Percentiles rank a stretch among this genome's conserved stretches.
phyloP scores from a whole-genome alignment of 305 asterid genomes.

The Lippia alba region DNA sequence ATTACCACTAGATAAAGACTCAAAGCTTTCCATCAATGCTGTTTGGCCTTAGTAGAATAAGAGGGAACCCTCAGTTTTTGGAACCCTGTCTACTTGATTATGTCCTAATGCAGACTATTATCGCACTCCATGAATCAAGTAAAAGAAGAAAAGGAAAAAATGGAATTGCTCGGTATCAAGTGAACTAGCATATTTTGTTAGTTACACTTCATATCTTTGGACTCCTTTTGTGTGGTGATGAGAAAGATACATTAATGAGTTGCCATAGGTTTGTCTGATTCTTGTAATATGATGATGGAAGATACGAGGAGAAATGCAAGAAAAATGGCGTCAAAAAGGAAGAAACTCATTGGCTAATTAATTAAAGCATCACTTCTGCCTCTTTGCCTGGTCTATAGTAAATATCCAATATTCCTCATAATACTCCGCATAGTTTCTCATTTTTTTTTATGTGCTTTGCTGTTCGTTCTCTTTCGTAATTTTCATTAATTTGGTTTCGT shows the following conservation, averaged over 20 bases:
- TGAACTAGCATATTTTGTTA: background rate
- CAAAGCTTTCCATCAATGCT: background rate
- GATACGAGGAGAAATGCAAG: background rate
- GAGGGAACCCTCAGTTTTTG: background rate
- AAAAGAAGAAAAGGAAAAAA: background rate
- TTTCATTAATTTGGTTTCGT: background rate
- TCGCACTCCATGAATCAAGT: background rate
- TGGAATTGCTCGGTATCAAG: background rate
- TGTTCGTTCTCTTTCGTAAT: conserved; percentile 3
- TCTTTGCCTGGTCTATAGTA: background rate
- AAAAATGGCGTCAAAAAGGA: background rate
- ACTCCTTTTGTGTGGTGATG: background rate
- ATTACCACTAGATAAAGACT: background rate
- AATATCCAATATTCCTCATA: conserved; percentile 7
- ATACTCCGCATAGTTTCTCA: background rate
- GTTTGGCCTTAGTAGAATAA: background rate
- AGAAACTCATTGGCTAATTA: conserved; percentile 1
- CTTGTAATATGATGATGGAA: conserved; percentile 7
- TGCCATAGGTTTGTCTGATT: background rate
- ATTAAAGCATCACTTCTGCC: conserved; percentile 15
- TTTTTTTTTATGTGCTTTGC: background rate
- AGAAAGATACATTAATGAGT: background rate
- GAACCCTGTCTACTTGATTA: background rate
- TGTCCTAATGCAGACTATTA: background rate
- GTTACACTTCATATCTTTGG: conserved; percentile 6